These are phyloP conservation scores for Pichia occidentalis DNA, from an alignment of 805 yeast species.

Conservation along the genomic window DNA sequence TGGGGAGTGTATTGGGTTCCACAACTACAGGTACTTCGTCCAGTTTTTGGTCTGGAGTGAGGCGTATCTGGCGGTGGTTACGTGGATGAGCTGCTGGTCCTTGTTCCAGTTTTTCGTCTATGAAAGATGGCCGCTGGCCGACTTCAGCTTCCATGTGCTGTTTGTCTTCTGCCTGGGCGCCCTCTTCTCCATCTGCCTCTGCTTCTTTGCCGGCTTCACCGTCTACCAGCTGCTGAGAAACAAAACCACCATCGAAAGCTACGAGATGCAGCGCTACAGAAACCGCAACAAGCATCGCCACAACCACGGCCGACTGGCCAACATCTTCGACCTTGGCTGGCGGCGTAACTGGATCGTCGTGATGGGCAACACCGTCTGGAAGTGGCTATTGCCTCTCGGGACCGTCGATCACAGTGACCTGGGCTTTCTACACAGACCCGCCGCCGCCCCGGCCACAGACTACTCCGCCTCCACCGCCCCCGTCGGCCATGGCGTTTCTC, in stretches of 20 bases:
- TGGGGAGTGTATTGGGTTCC: conserved; percentile 77
- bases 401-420: too few species aligned
- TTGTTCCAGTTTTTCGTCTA: conserved; percentile 43
- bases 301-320: conserved; percentile 43
- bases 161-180: conserved; percentile 50
- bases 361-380: conserved; percentile 61
- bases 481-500: too few species aligned
- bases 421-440: too few species aligned
- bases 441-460: too few species aligned
- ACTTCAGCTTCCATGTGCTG: conserved; percentile 52
- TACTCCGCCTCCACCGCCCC: too few species aligned
- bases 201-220: conserved; percentile 50
- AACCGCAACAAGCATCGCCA: conserved; percentile 40
- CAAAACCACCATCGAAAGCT: conserved; percentile 76
- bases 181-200: conserved; percentile 50
- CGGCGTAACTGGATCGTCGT: conserved; percentile 55
- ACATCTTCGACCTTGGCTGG: conserved; percentile 71
- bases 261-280: conserved; percentile 45
- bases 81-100: conserved; percentile 34
- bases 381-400: conserved; percentile 73
- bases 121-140: conserved; percentile 22
- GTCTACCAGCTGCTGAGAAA: conserved; percentile 55
- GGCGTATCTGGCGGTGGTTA: conserved; percentile 38
- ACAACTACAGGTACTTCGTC: conserved; percentile 71
- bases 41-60: conserved; percentile 60